These are phyloP conservation scores for Hypoxylon sp. DNA, from an alignment of 2,329 filamentous ascomycete species.

Conservation along the genomic window DNA sequence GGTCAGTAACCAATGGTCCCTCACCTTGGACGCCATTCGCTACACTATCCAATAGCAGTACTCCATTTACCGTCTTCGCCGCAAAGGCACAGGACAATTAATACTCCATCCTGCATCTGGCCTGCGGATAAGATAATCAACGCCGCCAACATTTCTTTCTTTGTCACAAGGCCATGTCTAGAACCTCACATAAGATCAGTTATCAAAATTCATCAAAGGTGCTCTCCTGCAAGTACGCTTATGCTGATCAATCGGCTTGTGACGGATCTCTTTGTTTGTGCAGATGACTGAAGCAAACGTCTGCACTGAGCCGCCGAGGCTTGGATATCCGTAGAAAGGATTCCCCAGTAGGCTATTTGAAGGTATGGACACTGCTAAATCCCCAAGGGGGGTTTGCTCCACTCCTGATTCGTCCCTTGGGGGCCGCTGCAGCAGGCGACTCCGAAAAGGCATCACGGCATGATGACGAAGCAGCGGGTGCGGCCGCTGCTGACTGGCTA, in stretches of 20 bases:
- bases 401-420: constrained; percentile 25
- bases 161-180: constrained; percentile 22
- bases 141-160: constrained; percentile 21
- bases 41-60: constrained; percentile 26
- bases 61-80: constrained; percentile 28
- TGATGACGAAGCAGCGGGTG: constrained; percentile 31
- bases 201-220: background rate
- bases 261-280: constrained; percentile 20
- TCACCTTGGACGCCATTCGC: constrained; percentile 20
- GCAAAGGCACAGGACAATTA: constrained; percentile 31
- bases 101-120: constrained; percentile 21
- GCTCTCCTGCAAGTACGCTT: constrained; percentile 3
- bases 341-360: constrained; percentile 29
- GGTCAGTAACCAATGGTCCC: constrained; percentile 17
- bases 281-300: constrained; percentile 37
- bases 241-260: constrained; percentile 4
- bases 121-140: constrained; percentile 16
- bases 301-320: background rate
- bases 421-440: constrained; percentile 9
- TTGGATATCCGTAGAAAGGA: constrained; percentile 6
- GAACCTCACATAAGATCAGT: constrained; percentile 10
- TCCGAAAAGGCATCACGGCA: constrained; percentile 13
- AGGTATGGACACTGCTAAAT: constrained; percentile 1
- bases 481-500: constrained; percentile 21
- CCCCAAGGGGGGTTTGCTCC: constrained; percentile 17